These are phyloP conservation scores for Colletotrichum brevisporum DNA, from an alignment of 2,329 filamentous ascomycete species.

Conservation along the genomic window DNA sequence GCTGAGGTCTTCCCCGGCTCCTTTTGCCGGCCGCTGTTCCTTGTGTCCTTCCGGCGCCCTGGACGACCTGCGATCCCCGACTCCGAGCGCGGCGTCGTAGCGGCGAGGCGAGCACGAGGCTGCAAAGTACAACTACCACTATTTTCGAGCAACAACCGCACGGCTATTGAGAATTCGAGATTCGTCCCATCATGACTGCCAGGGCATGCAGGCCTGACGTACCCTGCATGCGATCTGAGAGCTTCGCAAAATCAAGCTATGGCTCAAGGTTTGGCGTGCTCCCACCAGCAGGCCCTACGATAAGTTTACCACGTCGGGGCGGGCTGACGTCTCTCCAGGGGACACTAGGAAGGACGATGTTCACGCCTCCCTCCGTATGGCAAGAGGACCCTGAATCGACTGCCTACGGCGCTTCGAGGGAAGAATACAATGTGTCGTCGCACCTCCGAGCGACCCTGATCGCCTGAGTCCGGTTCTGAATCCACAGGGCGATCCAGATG, in stretches of 20 bases:
- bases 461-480: slow-evolving; percentile 11
- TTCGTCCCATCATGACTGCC: slow-evolving; percentile 7
- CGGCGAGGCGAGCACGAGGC: slow-evolving; percentile 3
- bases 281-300: slow-evolving; percentile 7
- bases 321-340: slow-evolving; percentile 3
- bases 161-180: slow-evolving; percentile 14
- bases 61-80: not conserved
- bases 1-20: slow-evolving; percentile 29
- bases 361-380: not conserved
- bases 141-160: not conserved
- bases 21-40: not conserved
- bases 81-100: not conserved
- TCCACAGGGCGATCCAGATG: slow-evolving; percentile 18
- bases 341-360: not conserved
- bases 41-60: not conserved
- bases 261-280: slow-evolving; percentile 15
- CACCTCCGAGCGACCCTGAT: no score
- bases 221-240: slow-evolving; percentile 17
- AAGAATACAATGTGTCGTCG: slow-evolving; percentile 5
- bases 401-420: not conserved
- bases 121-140: not conserved
- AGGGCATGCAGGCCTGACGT: slow-evolving; percentile 14
- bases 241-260: slow-evolving; percentile 9
- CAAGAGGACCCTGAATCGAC: not conserved
- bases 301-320: slow-evolving; percentile 1